phyloP scores from a whole-genome alignment of 345 rosid genomes.

The Clarkia xantiana region DNA sequence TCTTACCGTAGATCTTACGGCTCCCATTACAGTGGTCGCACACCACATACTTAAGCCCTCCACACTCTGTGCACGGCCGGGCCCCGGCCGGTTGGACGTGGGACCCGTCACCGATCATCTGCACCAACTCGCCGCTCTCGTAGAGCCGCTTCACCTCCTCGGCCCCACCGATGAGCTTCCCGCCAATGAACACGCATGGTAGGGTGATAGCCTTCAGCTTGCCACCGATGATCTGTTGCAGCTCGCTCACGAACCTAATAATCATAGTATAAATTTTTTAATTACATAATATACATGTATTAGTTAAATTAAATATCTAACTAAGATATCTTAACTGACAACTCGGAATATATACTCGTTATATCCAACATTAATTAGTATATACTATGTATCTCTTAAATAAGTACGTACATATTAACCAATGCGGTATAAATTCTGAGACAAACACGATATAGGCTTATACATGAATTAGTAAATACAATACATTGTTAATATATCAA shows the following conservation, averaged over 20 bases:
- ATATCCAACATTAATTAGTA: no score
- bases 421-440: no score
- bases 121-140: slow-evolving; percentile 24
- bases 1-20: slow-evolving; percentile 24
- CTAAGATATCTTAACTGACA: no score
- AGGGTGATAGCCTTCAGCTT: slow-evolving; percentile 1
- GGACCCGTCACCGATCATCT: slow-evolving; percentile 6
- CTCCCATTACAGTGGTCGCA: slow-evolving; percentile 27
- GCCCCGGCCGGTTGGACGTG: slow-evolving; percentile 1
- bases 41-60: slow-evolving; percentile 22
- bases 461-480: no score
- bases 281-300: no score
- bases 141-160: slow-evolving; percentile 19
- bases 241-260: slow-evolving; percentile 24
- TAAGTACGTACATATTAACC: no score
- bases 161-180: slow-evolving; percentile 19
- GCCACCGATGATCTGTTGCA: slow-evolving; percentile 26
- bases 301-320: no score
- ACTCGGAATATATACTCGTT: no score
- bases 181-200: slow-evolving; percentile 21
- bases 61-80: slow-evolving; percentile 14
- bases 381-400: no score
- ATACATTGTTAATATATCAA: no score
- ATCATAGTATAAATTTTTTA: no score
- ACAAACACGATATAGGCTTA: no score